phyloP scores from a whole-genome alignment of 2,329 filamentous ascomycete genomes.

The Fusarium sp. region DNA sequence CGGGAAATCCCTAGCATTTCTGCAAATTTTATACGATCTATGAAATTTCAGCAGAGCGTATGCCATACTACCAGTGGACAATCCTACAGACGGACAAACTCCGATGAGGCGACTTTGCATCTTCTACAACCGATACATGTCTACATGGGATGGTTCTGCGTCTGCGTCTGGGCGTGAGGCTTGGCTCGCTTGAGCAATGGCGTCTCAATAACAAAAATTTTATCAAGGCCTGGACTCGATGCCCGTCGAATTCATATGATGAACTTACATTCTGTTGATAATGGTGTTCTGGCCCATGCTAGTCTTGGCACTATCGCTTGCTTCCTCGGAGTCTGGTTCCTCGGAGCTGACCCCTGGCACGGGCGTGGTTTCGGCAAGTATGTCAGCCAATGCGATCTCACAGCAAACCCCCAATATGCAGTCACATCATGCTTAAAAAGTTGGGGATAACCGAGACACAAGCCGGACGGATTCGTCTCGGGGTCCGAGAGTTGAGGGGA shows the following conservation, averaged over 20 bases:
- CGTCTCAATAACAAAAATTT: not conserved
- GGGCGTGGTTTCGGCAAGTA: not conserved
- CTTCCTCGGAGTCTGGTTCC: not conserved
- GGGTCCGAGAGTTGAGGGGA: not conserved
- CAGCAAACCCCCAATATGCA: not conserved
- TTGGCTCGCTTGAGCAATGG: not conserved
- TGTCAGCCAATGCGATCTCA: not conserved
- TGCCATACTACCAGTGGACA: accelerated
- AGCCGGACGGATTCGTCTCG: not conserved
- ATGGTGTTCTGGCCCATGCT: not conserved
- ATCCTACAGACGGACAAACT: not conserved
- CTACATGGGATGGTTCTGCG: not conserved
- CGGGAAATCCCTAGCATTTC: not conserved
- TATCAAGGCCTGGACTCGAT: not conserved
- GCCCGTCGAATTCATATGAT: not conserved
- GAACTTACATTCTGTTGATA: not conserved
- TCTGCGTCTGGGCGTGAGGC: not conserved
- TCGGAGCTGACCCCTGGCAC: not conserved
- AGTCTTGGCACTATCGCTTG: not conserved
- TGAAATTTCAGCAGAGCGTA: not conserved
- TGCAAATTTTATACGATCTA: not conserved
- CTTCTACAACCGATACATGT: not conserved
- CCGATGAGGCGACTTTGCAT: not conserved
- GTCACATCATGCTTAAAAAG: not conserved
- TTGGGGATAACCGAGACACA: not conserved